Evolutionary conservation across 2,329 filamentous ascomycete species (phyloP), one percentile per base, ranked within the genome.

Genomic region (Neoarthrinium moseri): DNA sequence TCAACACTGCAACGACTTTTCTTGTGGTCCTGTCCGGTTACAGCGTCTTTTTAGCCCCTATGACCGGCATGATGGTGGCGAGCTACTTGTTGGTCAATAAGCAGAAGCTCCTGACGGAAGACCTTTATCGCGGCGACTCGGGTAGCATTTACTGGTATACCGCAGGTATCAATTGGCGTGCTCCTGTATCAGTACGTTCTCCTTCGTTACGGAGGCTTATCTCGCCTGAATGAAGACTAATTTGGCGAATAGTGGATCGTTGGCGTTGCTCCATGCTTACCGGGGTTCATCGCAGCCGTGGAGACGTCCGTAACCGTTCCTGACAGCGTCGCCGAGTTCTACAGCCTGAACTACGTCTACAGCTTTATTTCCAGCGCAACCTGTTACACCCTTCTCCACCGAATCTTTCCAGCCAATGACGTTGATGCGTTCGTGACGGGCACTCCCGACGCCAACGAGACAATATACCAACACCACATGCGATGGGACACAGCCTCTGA

Each of bases 111-210:
- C 43, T 61, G 4, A 62, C 72, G 15, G 57, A 62, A 10, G 63
- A 65, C 17, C 53, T 69, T 0, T 72, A 63, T 46, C 52, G 56
- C 23, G 62, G 57, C 5, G 53, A 63, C 29, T 40, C 51, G 3
- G 44, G 47, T 1, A 63, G 64, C 41, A 59, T 70, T 2, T 72
- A 72, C 51, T 71, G 68, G 68, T 72, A 67, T 46, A 64, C 50
- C 4, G 51, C 50, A n/a, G 69, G 69, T 3, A 24, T 68, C 10
- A 72, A 72, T 43, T 71, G 67, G 66, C 60, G 69, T 4, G 68
- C 71, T 2, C 57, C 62, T 1, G 56, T 63, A 20, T 65, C 69
- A 22, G 68, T 70, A 54, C 51, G 67, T 61, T 17, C n/a, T 6
- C 6, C 1, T 27, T 22, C 34, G 11, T 17, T 20, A 8, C 10